A percentile compares a stretch with the other conserved stretches of the same genome.
phyloP scores from a whole-genome alignment of 176 grass and related monocot species.

The Aegilops sharonensis region DNA sequence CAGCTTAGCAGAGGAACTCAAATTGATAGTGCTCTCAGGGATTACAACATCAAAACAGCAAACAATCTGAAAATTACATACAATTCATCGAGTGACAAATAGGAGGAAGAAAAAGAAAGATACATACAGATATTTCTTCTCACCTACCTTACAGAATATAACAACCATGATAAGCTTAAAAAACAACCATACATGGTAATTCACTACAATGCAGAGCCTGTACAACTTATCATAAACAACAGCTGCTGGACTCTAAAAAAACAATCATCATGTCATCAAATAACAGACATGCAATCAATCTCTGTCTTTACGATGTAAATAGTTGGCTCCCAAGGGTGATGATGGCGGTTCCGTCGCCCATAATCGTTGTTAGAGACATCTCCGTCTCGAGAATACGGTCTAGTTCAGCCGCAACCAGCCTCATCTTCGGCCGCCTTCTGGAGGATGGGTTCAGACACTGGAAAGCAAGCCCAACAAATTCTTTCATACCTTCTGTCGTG shows the following conservation, averaged over 20 bases:
- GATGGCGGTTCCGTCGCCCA: conserved; percentile 90
- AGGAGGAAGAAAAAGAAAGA: conserved; percentile 39
- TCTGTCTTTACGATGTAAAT: conserved; percentile 59
- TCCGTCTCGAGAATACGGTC: conserved; percentile 85
- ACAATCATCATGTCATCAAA: conserved; percentile 57
- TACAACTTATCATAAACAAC: conserved; percentile 44
- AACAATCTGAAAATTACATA: conserved; percentile 39
- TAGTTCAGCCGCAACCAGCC: conserved; percentile 51
- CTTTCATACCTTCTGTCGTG: conserved; percentile 88
- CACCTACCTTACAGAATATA: conserved; percentile 40
- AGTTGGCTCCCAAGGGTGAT: conserved; percentile 94
- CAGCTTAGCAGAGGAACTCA: neutral
- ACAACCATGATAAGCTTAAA: conserved; percentile 52
- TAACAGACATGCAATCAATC: conserved; percentile 56
- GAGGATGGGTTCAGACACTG: conserved; percentile 73
- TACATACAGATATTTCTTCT: conserved; percentile 42
- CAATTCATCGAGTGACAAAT: conserved; percentile 23
- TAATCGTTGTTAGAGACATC: conserved; percentile 86
- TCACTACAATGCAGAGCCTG: conserved; percentile 36
- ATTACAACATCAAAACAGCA: neutral
- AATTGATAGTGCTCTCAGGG: conserved; percentile 2
- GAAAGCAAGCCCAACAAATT: conserved; percentile 62
- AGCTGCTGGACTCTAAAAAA: conserved; percentile 38
- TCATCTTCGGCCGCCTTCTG: conserved; percentile 72
- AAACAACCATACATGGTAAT: conserved; percentile 49